Conservation (phyloP, 2,329 filamentous ascomycete species). For the Fusarium subtropicale region DNA sequence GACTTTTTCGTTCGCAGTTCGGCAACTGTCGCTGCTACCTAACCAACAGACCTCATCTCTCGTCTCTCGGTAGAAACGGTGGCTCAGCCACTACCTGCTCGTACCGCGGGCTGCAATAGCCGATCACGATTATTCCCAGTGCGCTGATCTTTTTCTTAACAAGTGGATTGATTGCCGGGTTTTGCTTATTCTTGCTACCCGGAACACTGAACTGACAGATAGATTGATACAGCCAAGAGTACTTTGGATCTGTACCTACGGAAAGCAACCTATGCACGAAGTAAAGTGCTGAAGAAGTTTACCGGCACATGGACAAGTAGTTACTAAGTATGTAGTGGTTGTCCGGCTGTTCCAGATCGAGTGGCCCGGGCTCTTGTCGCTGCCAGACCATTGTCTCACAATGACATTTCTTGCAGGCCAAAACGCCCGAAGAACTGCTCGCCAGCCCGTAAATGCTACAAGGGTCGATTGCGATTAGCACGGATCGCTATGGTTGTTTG, state of each 20-base stretch:
- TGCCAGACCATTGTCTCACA: conserved; percentile 46
- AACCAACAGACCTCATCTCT: conserved; percentile 5
- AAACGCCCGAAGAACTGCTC: conserved; percentile 20
- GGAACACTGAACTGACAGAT: neutral
- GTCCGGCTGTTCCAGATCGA: conserved; percentile 9
- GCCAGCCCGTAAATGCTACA: conserved; percentile 5
- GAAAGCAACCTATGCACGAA: neutral
- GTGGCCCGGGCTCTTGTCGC: conserved; percentile 29
- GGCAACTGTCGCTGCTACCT: conserved; percentile 13
- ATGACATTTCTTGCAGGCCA: conserved; percentile 23
- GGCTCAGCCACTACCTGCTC: neutral
- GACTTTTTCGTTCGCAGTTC: conserved; percentile 7
- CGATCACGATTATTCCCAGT: conserved; percentile 28
- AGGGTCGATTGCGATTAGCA: conserved; percentile 12
- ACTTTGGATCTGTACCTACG: neutral
- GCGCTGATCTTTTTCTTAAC: conserved; percentile 15
- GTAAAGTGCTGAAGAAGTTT: conserved; percentile 9
- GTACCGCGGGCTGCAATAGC: neutral
- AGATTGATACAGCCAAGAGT: neutral
- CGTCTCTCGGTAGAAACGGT: conserved; percentile 35
- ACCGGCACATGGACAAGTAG: neutral
- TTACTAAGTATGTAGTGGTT: neutral
- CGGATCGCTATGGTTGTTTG: conserved; percentile 2
- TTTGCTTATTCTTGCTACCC: neutral
- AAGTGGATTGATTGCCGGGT: neutral